A percentile compares a stretch with the other conserved stretches of the same genome.
phyloP scores from a whole-genome alignment of 805 yeast species.

The Starmerella tilneyi region DNA sequence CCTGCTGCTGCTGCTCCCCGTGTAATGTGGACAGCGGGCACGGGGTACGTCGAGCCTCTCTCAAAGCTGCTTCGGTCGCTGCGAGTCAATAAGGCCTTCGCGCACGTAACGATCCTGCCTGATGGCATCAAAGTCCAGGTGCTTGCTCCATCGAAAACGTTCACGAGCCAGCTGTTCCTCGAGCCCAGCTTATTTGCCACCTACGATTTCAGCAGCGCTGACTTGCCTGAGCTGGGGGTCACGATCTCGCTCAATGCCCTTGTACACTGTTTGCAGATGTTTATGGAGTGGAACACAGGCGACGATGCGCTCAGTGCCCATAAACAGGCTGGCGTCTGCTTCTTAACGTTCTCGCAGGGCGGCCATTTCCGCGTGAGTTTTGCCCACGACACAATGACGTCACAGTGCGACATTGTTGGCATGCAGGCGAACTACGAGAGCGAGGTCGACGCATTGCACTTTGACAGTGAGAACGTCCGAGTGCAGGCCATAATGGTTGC shows the following conservation, averaged over 20 bases:
- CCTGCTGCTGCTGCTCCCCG: no score
- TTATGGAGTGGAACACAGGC: constrained; percentile 36
- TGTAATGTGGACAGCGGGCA: constrained; percentile 19
- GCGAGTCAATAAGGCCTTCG: constrained; percentile 6
- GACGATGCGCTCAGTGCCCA: constrained; percentile 15
- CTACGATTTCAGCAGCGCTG: constrained; percentile 10
- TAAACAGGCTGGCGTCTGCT: constrained; percentile 29
- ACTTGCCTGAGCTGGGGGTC: background rate
- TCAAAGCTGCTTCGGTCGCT: constrained; percentile 18
- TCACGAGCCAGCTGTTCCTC: constrained; percentile 18
- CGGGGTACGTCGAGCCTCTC: constrained; percentile 19
- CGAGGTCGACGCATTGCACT: constrained; percentile 30
- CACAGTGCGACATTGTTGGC: constrained; percentile 48
- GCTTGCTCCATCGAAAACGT: constrained; percentile 17
- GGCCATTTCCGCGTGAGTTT: constrained; percentile 27
- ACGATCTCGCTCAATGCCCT: constrained; percentile 17
- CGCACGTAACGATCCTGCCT: constrained; percentile 8
- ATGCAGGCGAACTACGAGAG: constrained; percentile 27
- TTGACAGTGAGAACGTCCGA: constrained; percentile 37
- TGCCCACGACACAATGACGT: constrained; percentile 34
- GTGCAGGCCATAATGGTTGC: constrained; percentile 48
- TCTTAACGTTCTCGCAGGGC: constrained; percentile 46
- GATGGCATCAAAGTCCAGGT: constrained; percentile 16
- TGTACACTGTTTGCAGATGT: constrained; percentile 22
- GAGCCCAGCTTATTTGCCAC: constrained; percentile 20